Base-by-base conservation (phyloP, 1,139 yeast species). In the Yarrowia galli region DNA sequence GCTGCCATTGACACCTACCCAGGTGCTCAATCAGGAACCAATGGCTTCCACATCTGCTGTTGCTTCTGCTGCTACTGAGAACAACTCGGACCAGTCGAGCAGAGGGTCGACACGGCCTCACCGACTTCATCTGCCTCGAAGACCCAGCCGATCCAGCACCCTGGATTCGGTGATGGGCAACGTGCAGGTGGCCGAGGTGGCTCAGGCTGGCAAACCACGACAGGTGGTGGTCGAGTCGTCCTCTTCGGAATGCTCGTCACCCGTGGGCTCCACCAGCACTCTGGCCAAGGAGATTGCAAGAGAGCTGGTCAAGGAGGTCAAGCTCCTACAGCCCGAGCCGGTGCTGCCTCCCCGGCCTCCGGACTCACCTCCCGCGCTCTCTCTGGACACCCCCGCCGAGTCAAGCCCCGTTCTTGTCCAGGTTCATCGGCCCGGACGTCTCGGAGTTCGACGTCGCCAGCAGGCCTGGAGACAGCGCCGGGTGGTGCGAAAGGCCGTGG, bases 391-490 rank as follows among this genome's bases (percentile, higher is more conserved):
- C 9, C 58, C 58, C 6, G 22, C 35, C 3, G 42, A 53, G 0
- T 16, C 42, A 3, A 54, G 45, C 12, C 60, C 60, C 16, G 23
- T 6, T 9, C 38, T 38, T 20, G 35, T 3, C 20, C 43, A 23
- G 2, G 60, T 20, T 2, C 36, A n/a, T 12, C 61, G 46, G 13
- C 3, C 35, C 7, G 36, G 61, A 36, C 61, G 61, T 3, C 48
- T 54, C 16, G 18, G 61, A 1, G 61, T 54, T 12, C 61, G 61
- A 1, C 61, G 61, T 38, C 61, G 61, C 46, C 61, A 54, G 61
- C 48, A 54, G 61, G 61, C 61, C 46, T 54, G 61, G 61, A 54
- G 61, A 40, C 61, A 54, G 28, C 61, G 61, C 10, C 46, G 61
- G 28, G 61, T 28, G 18, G 36, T 40, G 5, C 61, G 61, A 5